Conservation (phyloP, 352 stramenopile species). For the Pythium pectinolyticum region DNA sequence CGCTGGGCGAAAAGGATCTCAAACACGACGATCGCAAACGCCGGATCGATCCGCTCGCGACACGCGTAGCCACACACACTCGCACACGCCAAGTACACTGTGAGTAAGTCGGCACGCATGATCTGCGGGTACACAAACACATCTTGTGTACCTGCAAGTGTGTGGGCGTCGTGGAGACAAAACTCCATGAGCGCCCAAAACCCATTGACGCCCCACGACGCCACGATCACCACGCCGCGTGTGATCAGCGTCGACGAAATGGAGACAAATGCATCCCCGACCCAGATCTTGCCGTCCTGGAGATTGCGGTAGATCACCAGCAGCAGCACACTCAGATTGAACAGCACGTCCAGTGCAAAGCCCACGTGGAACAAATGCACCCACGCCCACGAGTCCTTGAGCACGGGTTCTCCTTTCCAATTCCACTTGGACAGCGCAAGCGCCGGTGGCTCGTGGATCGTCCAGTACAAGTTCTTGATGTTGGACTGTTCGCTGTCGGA, state of each 20-base stretch:
- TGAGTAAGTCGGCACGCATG: conserved; percentile 33
- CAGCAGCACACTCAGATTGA: conserved; percentile 2
- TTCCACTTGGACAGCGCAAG: conserved; percentile 1
- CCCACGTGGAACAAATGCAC: conserved; percentile 43
- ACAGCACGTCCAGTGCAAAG: conserved; percentile 22
- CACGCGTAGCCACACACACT: background rate
- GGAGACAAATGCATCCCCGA: conserved; percentile 20
- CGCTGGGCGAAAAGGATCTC: conserved; percentile 5
- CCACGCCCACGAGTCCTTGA: conserved; percentile 48
- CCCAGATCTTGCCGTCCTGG: conserved; percentile 11
- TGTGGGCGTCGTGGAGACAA: conserved; percentile 20
- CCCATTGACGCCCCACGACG: conserved; percentile 42
- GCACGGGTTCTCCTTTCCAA: conserved; percentile 3
- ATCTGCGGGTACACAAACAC: background rate
- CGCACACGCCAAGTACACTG: conserved; percentile 33
- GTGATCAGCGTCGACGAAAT: conserved; percentile 34
- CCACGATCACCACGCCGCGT: conserved; percentile 35
- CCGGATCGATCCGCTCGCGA: conserved; percentile 17
- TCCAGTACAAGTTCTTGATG: conserved; percentile 13
- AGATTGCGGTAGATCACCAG: conserved; percentile 32
- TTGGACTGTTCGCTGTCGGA: conserved; percentile 21
- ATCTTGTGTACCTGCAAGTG: background rate
- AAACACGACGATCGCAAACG: conserved; percentile 6
- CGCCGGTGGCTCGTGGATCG: background rate
- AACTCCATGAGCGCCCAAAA: conserved; percentile 50